Conservation (phyloP, 352 stramenopile genomes). For the Thalassiosira exigua region DNA sequence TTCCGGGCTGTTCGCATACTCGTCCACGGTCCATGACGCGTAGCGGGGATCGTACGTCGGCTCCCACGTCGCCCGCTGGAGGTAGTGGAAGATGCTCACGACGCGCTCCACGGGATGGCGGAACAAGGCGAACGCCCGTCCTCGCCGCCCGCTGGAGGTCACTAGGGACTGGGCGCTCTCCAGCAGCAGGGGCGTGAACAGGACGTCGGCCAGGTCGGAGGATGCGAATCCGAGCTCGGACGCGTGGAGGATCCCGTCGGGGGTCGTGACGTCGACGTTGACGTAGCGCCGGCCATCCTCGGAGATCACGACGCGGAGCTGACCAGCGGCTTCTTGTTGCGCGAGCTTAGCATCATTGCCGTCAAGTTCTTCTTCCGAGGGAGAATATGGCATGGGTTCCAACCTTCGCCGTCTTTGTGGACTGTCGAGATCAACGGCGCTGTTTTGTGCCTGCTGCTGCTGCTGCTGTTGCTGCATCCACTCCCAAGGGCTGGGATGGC, state of each 20-base stretch:
- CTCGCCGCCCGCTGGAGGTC: conserved; percentile 3
- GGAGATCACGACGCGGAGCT: conserved; percentile 40
- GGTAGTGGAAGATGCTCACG: conserved; percentile 62
- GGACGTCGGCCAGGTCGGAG: conserved; percentile 50
- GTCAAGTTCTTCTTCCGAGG: background rate
- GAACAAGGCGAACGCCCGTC: conserved; percentile 50
- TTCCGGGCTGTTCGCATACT: conserved; percentile 38
- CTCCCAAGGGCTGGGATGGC: conserved; percentile 10
- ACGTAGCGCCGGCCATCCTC: conserved; percentile 63
- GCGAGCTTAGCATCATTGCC: background rate
- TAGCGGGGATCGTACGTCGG: conserved; percentile 53
- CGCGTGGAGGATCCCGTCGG: conserved; percentile 48
- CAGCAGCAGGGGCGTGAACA: conserved; percentile 53
- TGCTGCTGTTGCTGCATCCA: conserved; percentile 26
- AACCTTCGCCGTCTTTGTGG: conserved; percentile 1
- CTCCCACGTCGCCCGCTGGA: conserved; percentile 57
- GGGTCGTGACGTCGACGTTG: conserved; percentile 62
- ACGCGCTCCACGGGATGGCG: conserved; percentile 58
- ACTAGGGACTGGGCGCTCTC: conserved; percentile 20
- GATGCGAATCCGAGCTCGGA: conserved; percentile 45
- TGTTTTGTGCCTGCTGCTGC: too few species aligned
- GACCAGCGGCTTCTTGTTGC: too few species aligned
- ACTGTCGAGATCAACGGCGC: too few species aligned
- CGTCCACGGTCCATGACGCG: conserved; percentile 43
- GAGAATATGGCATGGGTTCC: background rate